phyloP scores from a whole-genome alignment of 2,329 filamentous ascomycete species.

The Colletotrichum limetticola region DNA sequence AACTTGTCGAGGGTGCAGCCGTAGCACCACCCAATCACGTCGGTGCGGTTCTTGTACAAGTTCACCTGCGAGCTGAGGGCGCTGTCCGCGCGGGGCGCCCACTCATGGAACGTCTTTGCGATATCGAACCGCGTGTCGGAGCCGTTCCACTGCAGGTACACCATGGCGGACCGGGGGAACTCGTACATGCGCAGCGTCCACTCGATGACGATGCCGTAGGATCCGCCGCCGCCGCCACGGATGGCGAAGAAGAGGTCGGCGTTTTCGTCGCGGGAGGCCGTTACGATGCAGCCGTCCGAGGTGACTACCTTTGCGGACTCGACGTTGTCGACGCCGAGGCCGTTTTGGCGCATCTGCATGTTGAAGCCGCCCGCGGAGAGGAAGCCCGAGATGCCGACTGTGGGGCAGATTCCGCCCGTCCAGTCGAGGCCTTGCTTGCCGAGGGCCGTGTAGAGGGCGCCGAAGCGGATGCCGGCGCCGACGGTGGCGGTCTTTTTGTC shows the following conservation, averaged over 20 bases:
- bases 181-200: slow-evolving; percentile 27
- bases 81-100: slow-evolving; percentile 28
- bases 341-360: slow-evolving; percentile 42
- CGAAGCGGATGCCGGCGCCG: slow-evolving; percentile 36
- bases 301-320: slow-evolving; percentile 43
- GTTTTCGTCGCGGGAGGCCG: slow-evolving; percentile 38
- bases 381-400: slow-evolving; percentile 43
- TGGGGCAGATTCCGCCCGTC: slow-evolving; percentile 35
- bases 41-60: background rate
- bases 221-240: slow-evolving; percentile 42
- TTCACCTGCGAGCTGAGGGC: slow-evolving; percentile 13
- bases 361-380: slow-evolving; percentile 45
- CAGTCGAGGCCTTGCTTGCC: slow-evolving; percentile 24
- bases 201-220: slow-evolving; percentile 44
- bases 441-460: slow-evolving; percentile 35
- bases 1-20: background rate
- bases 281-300: slow-evolving; percentile 39
- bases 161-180: slow-evolving; percentile 35
- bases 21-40: background rate
- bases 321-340: slow-evolving; percentile 43
- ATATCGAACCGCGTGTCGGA: slow-evolving; percentile 13
- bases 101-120: slow-evolving; percentile 29
- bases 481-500: slow-evolving; percentile 29
- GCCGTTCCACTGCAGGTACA: slow-evolving; percentile 29
- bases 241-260: slow-evolving; percentile 44